Base-by-base conservation (phyloP, 371 early-diverging fungal genomes). In the Saksenaea vasiformis region DNA sequence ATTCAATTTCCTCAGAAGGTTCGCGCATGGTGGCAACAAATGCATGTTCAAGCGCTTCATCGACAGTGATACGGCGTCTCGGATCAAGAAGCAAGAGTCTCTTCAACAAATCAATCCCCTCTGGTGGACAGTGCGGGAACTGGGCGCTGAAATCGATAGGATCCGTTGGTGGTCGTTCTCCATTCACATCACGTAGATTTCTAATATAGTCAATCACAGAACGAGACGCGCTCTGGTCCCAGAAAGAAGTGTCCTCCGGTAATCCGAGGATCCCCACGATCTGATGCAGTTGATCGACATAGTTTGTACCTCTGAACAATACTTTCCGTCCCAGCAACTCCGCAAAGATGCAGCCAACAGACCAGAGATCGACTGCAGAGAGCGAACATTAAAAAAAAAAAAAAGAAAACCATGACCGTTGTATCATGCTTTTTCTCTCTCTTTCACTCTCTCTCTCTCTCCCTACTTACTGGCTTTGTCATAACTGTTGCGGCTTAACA, bases 321-420 rank as follows among this genome's bases (percentile, higher is more conserved):
- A 94, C 95, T 24, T 90, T 88, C 17, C 99, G 87, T 55, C 98
- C 84, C 72, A 99, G 83, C 22, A 99, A 84, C 69, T 99, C 99
- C 2, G 98, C 99, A 85, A 99, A 97, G 35, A 99, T 94, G 77
- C 99, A 99, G 3, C 99, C 99, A 24, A 95, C 87, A 5, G 99
- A 91, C 99, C 99, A 99, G 39, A 99, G 94, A 74, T 99, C 99
- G 31, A 97, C 93, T 43, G n/a, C n/a, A n/a, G n/a, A n/a, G n/a
- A n/a, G n/a, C n/a, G n/a, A n/a, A n/a, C n/a, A n/a, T n/a, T n/a
- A n/a, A n/a, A n/a, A n/a, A n/a, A n/a, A n/a, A n/a, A n/a, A n/a
- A n/a, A n/a, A n/a, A n/a, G n/a, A n/a, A n/a, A n/a, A n/a, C n/a
- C n/a, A n/a, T n/a, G n/a, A n/a, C n/a, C n/a, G n/a, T n/a, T n/a